Percentiles rank a stretch among this genome's conserved stretches.
Conservation (phyloP, 140 eudicot species). For the Erigeron philadelphicus region DNA sequence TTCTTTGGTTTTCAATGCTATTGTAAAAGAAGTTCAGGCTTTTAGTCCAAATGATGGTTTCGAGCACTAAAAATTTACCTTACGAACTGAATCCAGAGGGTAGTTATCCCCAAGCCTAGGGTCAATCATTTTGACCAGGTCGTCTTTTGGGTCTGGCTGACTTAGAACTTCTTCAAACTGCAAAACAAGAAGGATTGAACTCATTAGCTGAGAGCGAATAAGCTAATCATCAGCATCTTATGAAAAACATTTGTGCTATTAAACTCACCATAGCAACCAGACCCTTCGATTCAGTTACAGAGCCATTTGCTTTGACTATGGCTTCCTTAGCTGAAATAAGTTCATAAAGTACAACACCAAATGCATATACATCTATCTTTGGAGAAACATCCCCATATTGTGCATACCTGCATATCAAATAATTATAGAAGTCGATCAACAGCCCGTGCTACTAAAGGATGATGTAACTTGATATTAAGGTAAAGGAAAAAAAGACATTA, state of each 20-base stretch:
- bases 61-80: slow-evolving; percentile 40
- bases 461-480: not conserved
- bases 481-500: not conserved
- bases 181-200: not conserved
- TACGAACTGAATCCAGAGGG: slow-evolving; percentile 61
- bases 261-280: slow-evolving; percentile 69
- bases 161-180: slow-evolving; percentile 71
- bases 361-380: slow-evolving; percentile 86
- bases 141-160: slow-evolving; percentile 50
- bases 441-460: not conserved
- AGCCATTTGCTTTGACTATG: slow-evolving; percentile 51
- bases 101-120: slow-evolving; percentile 76
- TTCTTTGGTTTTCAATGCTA: not conserved
- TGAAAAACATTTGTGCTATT: slow-evolving; percentile 10
- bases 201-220: not conserved
- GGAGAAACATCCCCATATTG: slow-evolving; percentile 78
- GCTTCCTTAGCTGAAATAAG: slow-evolving; percentile 91
- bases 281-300: slow-evolving; percentile 49
- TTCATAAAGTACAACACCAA: slow-evolving; percentile 91
- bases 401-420: slow-evolving; percentile 62
- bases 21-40: not conserved
- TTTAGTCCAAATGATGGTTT: not conserved
- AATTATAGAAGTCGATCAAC: slow-evolving; percentile 6
- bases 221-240: not conserved
- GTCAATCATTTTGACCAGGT: slow-evolving; percentile 55